phyloP scores from a whole-genome alignment of 177 flowering plant species.

The Telopea speciosissima region DNA sequence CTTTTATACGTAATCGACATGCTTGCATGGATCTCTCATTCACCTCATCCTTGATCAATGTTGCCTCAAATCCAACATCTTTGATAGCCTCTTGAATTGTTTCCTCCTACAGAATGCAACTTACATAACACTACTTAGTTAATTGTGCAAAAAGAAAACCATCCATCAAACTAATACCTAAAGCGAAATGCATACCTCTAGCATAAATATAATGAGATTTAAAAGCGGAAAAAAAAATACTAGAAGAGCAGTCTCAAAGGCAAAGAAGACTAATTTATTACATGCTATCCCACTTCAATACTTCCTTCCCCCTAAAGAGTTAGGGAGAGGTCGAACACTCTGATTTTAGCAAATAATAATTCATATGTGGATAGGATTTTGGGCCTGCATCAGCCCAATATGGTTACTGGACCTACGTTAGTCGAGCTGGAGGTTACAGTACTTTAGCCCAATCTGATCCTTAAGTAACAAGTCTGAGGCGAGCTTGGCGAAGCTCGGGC shows the following conservation, averaged over 20 bases:
- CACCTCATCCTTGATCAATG: conserved; percentile 38
- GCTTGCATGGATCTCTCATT: conserved; percentile 32
- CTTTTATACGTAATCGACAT: conserved; percentile 57
- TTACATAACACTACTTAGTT: not conserved
- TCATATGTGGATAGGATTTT: too few species aligned
- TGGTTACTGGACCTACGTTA: too few species aligned
- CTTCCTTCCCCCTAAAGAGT: not conserved
- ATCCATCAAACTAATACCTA: not conserved
- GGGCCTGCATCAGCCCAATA: too few species aligned
- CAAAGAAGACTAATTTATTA: not conserved
- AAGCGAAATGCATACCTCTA: not conserved
- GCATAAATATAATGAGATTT: not conserved
- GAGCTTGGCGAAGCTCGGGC: too few species aligned
- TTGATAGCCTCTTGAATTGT: conserved; percentile 67
- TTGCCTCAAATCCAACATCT: conserved; percentile 73
- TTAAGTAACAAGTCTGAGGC: too few species aligned
- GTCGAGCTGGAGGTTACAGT: too few species aligned
- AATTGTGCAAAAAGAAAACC: conserved; percentile 3
- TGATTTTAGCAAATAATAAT: too few species aligned
- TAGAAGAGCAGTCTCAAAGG: not conserved
- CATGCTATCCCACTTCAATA: not conserved
- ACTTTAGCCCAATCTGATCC: too few species aligned
- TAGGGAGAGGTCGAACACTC: too few species aligned
- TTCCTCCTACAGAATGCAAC: conserved; percentile 43
- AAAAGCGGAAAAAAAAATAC: not conserved